Base-by-base conservation (phyloP, 2,329 filamentous ascomycete species). In the Neodidymelliopsis sp. region DNA sequence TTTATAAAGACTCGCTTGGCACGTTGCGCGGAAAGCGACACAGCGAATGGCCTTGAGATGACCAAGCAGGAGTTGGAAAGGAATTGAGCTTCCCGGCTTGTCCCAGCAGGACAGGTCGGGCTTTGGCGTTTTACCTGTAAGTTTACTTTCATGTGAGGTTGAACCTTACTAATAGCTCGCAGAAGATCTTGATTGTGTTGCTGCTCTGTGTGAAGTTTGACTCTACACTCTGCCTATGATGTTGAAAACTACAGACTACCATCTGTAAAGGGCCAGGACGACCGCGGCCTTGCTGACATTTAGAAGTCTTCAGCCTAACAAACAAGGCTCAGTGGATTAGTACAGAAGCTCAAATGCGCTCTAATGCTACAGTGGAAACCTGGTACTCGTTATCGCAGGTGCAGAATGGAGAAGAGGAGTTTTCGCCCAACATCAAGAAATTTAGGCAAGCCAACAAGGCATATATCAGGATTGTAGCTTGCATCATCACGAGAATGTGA, bases 21-120 rank as follows among this genome's bases (percentile, higher is more conserved):
- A n/a, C n/a, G n/a, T n/a, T n/a, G n/a, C n/a, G n/a, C n/a, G 15
- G 27, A 13, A 28, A 5, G 28, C n/a, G 16, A 4, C 4, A 30
- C n/a, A n/a, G 28, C 10, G 13, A 5, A 24, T 9, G 20, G 27
- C 11, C 11, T 10, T 41, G 37, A 23, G 11, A 9, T 6, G 12
- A 4, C 8, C 19, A 37, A 20, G 11, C 34, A 23, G 18, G 22
- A 22, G 28, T 34, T 34, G 31, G 31, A 23, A 29, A 40, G 23
- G 16, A 51, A 41, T 55, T 48, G 36, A 62, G 57, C 47, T 31
- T 37, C 42, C 60, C 56, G 59, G 54, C 40, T 50, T 60, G 53
- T 45, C 35, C 34, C 44, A 15, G 18, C 0, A 49, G 29, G 47
- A 48, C 48, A 54, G 49, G 59, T 37, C 59, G 58, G 58, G 46